Evolutionary conservation across 371 early-diverging fungal species (phyloP), one percentile per base, ranked within the genome.

Genomic region (Amoeboradix gromovi): DNA sequence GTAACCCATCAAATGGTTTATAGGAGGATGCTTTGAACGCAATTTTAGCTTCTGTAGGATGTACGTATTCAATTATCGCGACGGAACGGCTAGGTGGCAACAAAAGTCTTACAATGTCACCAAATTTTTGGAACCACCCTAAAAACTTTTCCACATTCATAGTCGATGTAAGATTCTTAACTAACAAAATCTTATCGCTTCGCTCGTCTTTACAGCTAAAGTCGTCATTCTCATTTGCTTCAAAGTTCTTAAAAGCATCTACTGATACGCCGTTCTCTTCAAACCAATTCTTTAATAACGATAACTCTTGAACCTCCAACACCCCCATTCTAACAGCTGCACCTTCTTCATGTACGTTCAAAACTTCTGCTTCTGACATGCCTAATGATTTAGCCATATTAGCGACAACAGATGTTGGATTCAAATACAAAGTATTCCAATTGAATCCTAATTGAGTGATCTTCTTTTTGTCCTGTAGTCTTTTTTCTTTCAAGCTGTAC

Each of bases 21-120:
- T 90, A 87, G 0, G 97, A 94, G 67, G 93, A 78, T 31, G 83
- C 79, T 22, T 82, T 78, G 75, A 94, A 96, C 0, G 97, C 97
- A 1, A 82, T 75, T 69, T 90, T 85, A 1, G 94, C 91, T 75
- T 94, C 94, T 68, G 82, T 87, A 0, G 87, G 85, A 71, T 89
- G 85, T 72, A 86, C 69, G 72, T 87, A 93, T 75, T 96, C 97
- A 1, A 94, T 87, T 31, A 96, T 83, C 2, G 93, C 97, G 31
- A 96, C 85, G 0, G 94, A 91, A 70, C 84, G 81, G 31, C 93
- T 82, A n/a, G 97, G 94, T 0, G 95, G 95, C 68, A 94, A 81
- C 65, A 94, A 75, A 1, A 84, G 27, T 5, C 67, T 5, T 17
- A 16, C 27, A 17, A 67, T 5, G 5, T 5, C 22, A 22, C 48